These are phyloP conservation scores for Fusarium guadeloupense DNA, from an alignment of 2,329 filamentous ascomycete species.

Conservation along the genomic window DNA sequence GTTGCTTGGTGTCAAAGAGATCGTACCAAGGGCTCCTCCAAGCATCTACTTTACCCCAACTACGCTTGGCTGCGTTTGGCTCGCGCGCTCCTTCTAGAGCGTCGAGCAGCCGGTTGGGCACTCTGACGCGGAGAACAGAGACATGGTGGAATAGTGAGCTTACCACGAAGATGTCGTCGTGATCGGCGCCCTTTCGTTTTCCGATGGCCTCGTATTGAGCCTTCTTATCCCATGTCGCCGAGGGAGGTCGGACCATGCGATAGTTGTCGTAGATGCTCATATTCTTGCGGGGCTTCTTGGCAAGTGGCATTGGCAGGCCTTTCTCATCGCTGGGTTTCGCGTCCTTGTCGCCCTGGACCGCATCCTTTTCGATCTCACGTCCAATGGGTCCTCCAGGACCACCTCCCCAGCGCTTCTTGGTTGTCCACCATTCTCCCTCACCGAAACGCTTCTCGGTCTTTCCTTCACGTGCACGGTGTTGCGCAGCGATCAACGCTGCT, in stretches of 20 bases:
- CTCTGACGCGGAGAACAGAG: conserved; percentile 66
- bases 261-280: conserved; percentile 70
- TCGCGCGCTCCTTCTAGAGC: conserved; percentile 60
- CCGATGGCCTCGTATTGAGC: conserved; percentile 67
- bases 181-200: conserved; percentile 55
- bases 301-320: conserved; percentile 39
- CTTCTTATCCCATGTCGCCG: conserved; percentile 68
- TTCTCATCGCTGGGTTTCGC: conserved; percentile 43
- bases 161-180: conserved; percentile 70
- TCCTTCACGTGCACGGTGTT: conserved; percentile 69
- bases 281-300: conserved; percentile 63
- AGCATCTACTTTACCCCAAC: conserved; percentile 63
- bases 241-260: conserved; percentile 67
- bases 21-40: conserved; percentile 71
- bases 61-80: conserved; percentile 47
- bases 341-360: conserved; percentile 58
- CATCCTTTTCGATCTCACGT: conserved; percentile 64
- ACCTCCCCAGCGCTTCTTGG: conserved; percentile 69
- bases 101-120: conserved; percentile 62
- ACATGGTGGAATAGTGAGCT: conserved; percentile 71
- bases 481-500: conserved; percentile 68
- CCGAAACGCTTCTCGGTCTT: conserved; percentile 65
- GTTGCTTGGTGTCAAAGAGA: conserved; percentile 63
- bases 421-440: conserved; percentile 69
- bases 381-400: conserved; percentile 70